Percentiles rank a stretch among this genome's conserved stretches.
These are phyloP conservation scores for maize (Zea mays) DNA, from an alignment of 176 grass and related monocot species.

Conservation along the genomic window DNA sequence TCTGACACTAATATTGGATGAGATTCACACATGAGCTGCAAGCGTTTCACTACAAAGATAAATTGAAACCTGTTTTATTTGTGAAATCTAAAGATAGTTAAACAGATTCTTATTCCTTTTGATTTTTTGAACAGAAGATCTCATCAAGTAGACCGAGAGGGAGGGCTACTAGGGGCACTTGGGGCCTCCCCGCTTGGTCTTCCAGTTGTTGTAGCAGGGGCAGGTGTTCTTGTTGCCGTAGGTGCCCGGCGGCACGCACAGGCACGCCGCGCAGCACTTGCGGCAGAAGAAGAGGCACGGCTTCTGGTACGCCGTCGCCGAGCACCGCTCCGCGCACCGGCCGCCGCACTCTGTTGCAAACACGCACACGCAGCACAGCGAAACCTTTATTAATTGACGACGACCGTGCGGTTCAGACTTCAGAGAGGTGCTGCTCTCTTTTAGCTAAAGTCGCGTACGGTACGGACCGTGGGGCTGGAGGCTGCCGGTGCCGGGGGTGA, in stretches of 20 bases:
- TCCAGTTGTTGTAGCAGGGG: slow-evolving; percentile 77
- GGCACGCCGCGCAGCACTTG: slow-evolving; percentile 69
- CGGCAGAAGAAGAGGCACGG: slow-evolving; percentile 81
- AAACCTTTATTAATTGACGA: not conserved
- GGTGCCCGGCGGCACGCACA: slow-evolving; percentile 63
- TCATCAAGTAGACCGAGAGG: not conserved
- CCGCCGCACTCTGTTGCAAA: slow-evolving; percentile 42
- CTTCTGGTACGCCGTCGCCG: slow-evolving; percentile 74
- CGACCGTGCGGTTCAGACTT: not conserved
- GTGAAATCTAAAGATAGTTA: no score
- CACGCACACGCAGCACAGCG: not conserved
- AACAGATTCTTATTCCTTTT: no score
- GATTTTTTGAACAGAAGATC: no score
- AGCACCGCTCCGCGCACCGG: slow-evolving; percentile 49
- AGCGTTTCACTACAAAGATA: no score
- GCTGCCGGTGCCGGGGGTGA: slow-evolving; percentile 62
- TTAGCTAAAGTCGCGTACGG: not conserved
- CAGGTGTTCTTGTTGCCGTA: slow-evolving; percentile 75
- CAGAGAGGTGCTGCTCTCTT: not conserved
- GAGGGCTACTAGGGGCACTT: slow-evolving; percentile 55
- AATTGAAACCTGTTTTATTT: no score
- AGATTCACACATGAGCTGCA: no score
- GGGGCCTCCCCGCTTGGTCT: slow-evolving; percentile 77
- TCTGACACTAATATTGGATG: no score
- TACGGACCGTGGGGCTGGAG: slow-evolving; percentile 53